phyloP scores from a whole-genome alignment of 257 asterid genomes.

The Cinchona pubescens region DNA sequence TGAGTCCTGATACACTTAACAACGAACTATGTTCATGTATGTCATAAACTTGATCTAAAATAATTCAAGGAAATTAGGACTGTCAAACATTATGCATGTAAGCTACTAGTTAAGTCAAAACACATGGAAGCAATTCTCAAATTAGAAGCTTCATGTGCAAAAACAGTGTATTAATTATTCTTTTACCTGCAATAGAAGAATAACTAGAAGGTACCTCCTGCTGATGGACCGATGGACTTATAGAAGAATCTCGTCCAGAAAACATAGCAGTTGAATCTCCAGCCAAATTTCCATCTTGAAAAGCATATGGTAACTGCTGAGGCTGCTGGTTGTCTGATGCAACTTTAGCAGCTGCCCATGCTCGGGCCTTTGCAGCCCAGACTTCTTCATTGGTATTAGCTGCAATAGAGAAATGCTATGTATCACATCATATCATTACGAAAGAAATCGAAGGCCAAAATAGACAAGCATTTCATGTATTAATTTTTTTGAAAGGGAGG shows the following conservation, averaged over 20 bases:
- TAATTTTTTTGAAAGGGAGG: conserved; percentile 2
- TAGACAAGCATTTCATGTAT: neutral
- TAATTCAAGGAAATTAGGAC: neutral
- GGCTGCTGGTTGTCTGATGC: conserved; percentile 60
- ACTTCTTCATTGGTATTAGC: conserved; percentile 71
- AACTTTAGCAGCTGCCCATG: conserved; percentile 91
- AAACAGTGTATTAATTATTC: conserved; percentile 40
- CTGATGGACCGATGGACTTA: conserved; percentile 72
- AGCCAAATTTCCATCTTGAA: conserved; percentile 41
- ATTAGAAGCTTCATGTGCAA: conserved; percentile 45
- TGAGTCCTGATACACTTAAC: no score
- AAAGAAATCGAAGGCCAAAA: neutral
- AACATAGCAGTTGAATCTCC: conserved; percentile 55
- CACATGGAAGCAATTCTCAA: conserved; percentile 34
- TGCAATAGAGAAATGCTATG: conserved; percentile 31
- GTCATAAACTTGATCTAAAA: conserved; percentile 12
- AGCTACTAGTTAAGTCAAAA: conserved; percentile 20
- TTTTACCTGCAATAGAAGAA: conserved; percentile 99
- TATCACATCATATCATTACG: conserved; percentile 8
- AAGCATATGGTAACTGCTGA: conserved; percentile 23
- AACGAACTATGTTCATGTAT: neutral
- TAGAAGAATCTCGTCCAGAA: conserved; percentile 52
- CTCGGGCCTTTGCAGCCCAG: conserved; percentile 98
- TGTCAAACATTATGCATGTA: conserved; percentile 4
- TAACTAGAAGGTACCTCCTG: conserved; percentile 99